A percentile compares a stretch with the other conserved stretches of the same genome.
phyloP scores from a whole-genome alignment of 768 basidiomycete genomes.

The Rhizopogon sp. region DNA sequence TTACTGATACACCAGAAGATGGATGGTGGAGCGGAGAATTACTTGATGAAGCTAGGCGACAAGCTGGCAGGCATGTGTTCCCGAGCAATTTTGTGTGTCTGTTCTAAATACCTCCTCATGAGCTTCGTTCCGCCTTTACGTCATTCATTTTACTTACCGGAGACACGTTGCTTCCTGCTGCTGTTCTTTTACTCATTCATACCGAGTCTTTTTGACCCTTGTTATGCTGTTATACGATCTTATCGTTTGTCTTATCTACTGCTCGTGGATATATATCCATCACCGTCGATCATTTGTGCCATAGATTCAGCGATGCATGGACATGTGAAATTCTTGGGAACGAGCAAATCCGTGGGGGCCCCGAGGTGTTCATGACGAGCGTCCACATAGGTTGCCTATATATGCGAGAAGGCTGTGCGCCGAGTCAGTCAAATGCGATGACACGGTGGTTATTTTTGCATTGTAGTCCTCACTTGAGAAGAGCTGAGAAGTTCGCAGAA shows the following conservation, averaged over 20 bases:
- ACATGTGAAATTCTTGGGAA: no score
- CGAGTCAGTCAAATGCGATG: no score
- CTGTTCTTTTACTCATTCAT: not conserved
- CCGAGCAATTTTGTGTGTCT: slow-evolving; percentile 86
- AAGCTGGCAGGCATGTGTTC: slow-evolving; percentile 73
- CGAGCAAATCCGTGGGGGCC: no score
- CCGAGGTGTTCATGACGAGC: no score
- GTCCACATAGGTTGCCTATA: no score
- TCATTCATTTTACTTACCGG: not conserved
- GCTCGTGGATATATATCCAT: not conserved
- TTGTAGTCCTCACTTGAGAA: no score
- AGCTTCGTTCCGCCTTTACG: not conserved
- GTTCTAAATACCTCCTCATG: slow-evolving; percentile 39
- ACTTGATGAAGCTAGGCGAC: slow-evolving; percentile 68
- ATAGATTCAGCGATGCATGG: no score
- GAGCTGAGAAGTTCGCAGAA: no score
- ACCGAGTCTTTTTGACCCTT: not conserved
- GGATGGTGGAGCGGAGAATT: slow-evolving; percentile 97
- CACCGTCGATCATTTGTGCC: no score
- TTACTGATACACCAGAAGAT: slow-evolving; percentile 89
- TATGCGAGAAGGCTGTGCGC: no score
- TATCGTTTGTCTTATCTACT: not conserved
- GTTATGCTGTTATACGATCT: not conserved
- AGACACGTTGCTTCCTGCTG: not conserved
- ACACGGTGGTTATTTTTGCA: no score